Evolutionary conservation across 1,284 basidiomycete genomes (phyloP).

Genomic region (Cronartium quercuum): DNA sequence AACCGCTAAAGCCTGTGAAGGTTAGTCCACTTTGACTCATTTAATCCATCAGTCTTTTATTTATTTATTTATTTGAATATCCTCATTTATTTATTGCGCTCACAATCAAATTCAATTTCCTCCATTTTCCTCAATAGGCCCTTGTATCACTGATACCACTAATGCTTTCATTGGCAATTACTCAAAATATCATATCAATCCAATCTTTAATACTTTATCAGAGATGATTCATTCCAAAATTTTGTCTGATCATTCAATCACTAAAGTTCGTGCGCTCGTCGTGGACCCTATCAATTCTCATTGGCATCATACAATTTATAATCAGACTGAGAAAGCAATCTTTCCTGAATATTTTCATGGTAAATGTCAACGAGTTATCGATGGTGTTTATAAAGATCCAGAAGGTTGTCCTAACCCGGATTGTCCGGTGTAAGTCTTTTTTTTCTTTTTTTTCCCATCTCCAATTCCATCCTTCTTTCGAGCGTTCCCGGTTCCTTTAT

Average conservation of each 20-base stretch:
- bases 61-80: neutral
- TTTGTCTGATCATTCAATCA: slow-evolving; percentile 13
- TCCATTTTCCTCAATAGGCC: slow-evolving; percentile 51
- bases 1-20: neutral
- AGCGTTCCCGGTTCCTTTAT: too few species aligned
- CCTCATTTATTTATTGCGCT: neutral
- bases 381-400: slow-evolving; percentile 55
- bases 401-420: slow-evolving; percentile 67
- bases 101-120: neutral
- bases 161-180: slow-evolving; percentile 57
- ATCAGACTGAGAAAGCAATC: slow-evolving; percentile 55
- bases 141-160: slow-evolving; percentile 60
- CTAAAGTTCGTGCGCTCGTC: slow-evolving; percentile 53
- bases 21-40: neutral
- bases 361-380: slow-evolving; percentile 57
- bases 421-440: slow-evolving; percentile 55
- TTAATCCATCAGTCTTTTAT: too few species aligned
- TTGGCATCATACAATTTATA: slow-evolving; percentile 54
- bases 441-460: neutral
- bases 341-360: slow-evolving; percentile 66
- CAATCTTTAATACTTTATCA: slow-evolving; percentile 48
- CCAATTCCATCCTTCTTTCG: too few species aligned
- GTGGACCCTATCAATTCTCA: slow-evolving; percentile 52
- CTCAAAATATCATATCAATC: slow-evolving; percentile 40
- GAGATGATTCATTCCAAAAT: slow-evolving; percentile 53